Evolutionary conservation across 2,329 filamentous ascomycete species (phyloP).

Genomic region (Intubia oerlemansii): DNA sequence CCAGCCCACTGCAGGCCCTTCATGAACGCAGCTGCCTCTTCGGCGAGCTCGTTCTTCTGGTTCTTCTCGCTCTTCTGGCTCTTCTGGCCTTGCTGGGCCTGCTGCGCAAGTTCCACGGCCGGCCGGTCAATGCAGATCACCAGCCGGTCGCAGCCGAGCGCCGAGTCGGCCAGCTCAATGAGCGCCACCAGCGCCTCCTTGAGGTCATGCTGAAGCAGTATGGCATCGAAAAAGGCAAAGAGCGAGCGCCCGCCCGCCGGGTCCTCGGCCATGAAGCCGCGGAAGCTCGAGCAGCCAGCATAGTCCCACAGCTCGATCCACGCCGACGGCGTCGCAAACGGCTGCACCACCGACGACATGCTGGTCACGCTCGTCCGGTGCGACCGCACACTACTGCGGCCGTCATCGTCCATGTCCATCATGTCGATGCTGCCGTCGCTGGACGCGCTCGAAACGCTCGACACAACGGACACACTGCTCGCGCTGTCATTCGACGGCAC

Average conservation of each 20-base stretch:
- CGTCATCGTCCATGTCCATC: constrained; percentile 28
- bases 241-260: constrained; percentile 38
- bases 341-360: constrained; percentile 9
- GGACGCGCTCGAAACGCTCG: background rate
- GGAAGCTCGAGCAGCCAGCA: constrained; percentile 61
- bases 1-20: constrained; percentile 87
- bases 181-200: constrained; percentile 85
- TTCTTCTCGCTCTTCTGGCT: too few species aligned
- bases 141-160: constrained; percentile 56
- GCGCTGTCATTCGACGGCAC: too few species aligned
- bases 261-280: constrained; percentile 60
- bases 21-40: constrained; percentile 44
- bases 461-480: too few species aligned
- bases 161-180: constrained; percentile 64
- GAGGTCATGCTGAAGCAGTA: constrained; percentile 51
- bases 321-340: constrained; percentile 21
- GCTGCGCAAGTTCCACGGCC: constrained; percentile 19
- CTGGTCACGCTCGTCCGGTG: background rate
- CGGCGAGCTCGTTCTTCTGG: too few species aligned
- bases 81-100: too few species aligned
- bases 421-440: constrained; percentile 6
- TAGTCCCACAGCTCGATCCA: constrained; percentile 78
- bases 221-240: constrained; percentile 53
- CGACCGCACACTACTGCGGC: too few species aligned
- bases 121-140: constrained; percentile 60